Evolutionary conservation across 768 basidiomycete species (phyloP).

Genomic region (Podaxis sp.): DNA sequence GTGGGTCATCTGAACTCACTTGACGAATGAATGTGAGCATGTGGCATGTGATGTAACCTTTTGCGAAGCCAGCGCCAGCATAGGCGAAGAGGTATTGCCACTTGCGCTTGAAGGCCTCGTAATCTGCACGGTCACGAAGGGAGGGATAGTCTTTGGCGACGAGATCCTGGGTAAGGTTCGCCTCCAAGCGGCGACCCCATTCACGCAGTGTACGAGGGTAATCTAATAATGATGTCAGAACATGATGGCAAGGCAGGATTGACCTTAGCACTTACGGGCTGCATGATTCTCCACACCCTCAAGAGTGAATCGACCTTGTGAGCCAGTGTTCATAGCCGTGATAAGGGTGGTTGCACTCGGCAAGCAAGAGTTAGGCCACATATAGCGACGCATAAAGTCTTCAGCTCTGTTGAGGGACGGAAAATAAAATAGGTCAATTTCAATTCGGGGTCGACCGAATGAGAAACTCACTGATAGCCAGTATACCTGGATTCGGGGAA

Average conservation of each 20-base stretch:
- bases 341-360: conserved; percentile 85
- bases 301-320: conserved; percentile 76
- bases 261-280: conserved; percentile 50
- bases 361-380: conserved; percentile 88
- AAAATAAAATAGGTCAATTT: conserved; percentile 9
- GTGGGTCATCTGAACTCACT: conserved; percentile 35
- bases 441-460: background rate
- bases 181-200: conserved; percentile 79
- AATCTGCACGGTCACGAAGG: conserved; percentile 54
- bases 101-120: conserved; percentile 73
- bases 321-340: conserved; percentile 65
- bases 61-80: conserved; percentile 76
- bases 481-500: conserved; percentile 72
- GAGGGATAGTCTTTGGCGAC: conserved; percentile 61
- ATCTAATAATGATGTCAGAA: conserved; percentile 36
- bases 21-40: conserved; percentile 75
- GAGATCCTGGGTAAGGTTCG: conserved; percentile 58
- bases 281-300: conserved; percentile 86
- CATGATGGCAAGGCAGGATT: background rate
- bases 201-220: conserved; percentile 93
- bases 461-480: conserved; percentile 60
- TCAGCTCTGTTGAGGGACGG: conserved; percentile 48
- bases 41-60: conserved; percentile 81
- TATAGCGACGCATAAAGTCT: conserved; percentile 85
- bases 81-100: conserved; percentile 86